phyloP scores from a whole-genome alignment of 1,284 basidiomycete genomes.

The Trichosporon inkin region DNA sequence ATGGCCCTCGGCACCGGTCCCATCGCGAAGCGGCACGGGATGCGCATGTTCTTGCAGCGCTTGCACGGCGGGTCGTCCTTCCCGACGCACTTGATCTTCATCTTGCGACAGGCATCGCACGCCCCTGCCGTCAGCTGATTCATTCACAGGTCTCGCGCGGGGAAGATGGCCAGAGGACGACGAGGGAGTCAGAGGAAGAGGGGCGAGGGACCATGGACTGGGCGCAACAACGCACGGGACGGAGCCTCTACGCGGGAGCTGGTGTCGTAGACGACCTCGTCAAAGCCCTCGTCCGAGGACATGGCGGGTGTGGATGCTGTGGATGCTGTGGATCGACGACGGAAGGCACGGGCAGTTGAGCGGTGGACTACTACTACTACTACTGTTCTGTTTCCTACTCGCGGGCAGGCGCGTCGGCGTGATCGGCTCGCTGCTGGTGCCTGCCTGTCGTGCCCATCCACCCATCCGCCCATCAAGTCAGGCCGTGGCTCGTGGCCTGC shows the following conservation, averaged over 20 bases:
- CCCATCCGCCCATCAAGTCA: too few relatives aligned
- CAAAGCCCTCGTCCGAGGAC: background rate
- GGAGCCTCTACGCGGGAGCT: background rate
- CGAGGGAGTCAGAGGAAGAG: background rate
- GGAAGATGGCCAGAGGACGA: background rate
- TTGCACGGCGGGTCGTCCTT: conserved; percentile 31
- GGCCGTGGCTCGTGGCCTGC: too few relatives aligned
- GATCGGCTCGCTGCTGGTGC: too few relatives aligned
- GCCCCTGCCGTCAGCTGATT: conserved; percentile 14
- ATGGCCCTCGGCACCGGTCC: conserved; percentile 5
- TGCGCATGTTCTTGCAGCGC: conserved; percentile 23
- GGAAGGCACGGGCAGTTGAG: too few relatives aligned
- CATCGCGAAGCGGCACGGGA: conserved; percentile 24
- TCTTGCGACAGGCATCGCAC: conserved; percentile 23
- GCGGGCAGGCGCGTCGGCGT: too few relatives aligned
- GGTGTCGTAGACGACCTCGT: conserved; percentile 6
- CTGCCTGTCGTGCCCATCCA: too few relatives aligned
- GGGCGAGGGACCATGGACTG: background rate
- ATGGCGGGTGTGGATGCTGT: conserved; percentile 1
- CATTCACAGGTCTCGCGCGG: background rate
- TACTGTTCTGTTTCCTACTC: too few relatives aligned
- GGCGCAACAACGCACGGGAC: background rate
- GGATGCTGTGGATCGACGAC: too few relatives aligned
- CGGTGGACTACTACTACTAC: too few relatives aligned
- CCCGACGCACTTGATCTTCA: conserved; percentile 29